Evolutionary conservation across 306 rosid genomes (phyloP).

Genomic region (Quercus variabilis): DNA sequence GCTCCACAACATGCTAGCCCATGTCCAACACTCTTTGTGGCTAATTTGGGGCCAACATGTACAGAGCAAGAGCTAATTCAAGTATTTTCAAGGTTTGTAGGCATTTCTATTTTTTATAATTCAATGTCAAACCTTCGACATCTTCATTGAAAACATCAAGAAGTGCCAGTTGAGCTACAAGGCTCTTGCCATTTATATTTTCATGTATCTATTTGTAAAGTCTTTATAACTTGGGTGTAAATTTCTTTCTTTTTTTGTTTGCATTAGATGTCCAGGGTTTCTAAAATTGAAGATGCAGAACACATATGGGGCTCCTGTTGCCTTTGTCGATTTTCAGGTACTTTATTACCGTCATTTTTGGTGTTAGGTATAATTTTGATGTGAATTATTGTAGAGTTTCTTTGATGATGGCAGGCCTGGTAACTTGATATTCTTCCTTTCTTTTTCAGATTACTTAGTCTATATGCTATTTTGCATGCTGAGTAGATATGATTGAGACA

Average conservation of each 20-base stretch:
- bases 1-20: constrained; percentile 49
- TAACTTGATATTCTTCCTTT: neutral
- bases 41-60: constrained; percentile 87
- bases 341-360: neutral
- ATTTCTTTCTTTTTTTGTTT: constrained; percentile 4
- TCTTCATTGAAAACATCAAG: no score
- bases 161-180: no score
- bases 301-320: constrained; percentile 93
- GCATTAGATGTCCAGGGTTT: constrained; percentile 76
- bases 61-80: constrained; percentile 78
- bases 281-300: constrained; percentile 90
- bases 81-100: constrained; percentile 74
- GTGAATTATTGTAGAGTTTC: neutral
- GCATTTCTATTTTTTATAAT: neutral
- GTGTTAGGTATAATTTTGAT: neutral
- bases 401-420: neutral
- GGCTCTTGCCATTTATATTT: neutral
- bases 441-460: neutral
- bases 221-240: neutral
- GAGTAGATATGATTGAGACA: neutral
- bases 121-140: no score
- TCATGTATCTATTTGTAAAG: constrained; percentile 1
- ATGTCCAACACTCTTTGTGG: constrained; percentile 90
- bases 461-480: neutral
- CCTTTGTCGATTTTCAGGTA: constrained; percentile 97